Evolutionary conservation across 23 red algal species (phyloP).

Genomic region (Gracilaria caudata): DNA sequence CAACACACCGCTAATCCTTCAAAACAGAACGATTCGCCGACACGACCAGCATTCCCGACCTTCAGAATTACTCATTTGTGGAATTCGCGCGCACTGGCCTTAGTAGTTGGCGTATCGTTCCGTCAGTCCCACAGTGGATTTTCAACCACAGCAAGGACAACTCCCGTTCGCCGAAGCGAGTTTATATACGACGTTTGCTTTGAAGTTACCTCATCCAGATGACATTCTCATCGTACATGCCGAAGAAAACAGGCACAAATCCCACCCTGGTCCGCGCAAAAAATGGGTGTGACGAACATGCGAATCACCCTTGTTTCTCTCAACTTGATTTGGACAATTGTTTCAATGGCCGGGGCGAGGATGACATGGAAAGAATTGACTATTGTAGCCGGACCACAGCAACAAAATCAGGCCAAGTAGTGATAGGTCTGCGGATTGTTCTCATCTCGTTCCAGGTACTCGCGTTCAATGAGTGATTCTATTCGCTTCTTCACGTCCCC

Average conservation of each 20-base stretch:
- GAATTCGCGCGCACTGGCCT: neutral
- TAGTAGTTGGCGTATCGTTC: neutral
- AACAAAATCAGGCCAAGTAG: constrained; percentile 79
- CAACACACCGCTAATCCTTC: neutral
- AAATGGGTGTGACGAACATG: neutral
- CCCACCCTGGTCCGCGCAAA: neutral
- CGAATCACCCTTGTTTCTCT: neutral
- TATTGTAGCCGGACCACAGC: neutral
- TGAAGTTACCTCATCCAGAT: neutral
- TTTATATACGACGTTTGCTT: too few species aligned
- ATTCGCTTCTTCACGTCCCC: constrained; percentile 96
- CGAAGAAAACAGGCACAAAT: neutral
- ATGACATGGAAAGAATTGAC: neutral
- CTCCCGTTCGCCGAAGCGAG: neutral
- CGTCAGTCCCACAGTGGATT: too few species aligned
- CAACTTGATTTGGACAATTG: neutral
- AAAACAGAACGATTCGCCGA: neutral
- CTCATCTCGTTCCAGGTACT: constrained; percentile 90
- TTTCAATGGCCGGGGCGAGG: too few species aligned
- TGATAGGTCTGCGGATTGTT: constrained; percentile 83
- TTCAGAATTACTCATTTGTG: neutral
- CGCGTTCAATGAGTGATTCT: constrained; percentile 92
- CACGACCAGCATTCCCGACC: neutral
- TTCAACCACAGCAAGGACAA: too few species aligned
- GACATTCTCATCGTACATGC: neutral